A percentile compares a stretch with the other conserved stretches of the same genome.
phyloP scores from a whole-genome alignment of 164 flowering plant species.

The Magnolia changhungtana region DNA sequence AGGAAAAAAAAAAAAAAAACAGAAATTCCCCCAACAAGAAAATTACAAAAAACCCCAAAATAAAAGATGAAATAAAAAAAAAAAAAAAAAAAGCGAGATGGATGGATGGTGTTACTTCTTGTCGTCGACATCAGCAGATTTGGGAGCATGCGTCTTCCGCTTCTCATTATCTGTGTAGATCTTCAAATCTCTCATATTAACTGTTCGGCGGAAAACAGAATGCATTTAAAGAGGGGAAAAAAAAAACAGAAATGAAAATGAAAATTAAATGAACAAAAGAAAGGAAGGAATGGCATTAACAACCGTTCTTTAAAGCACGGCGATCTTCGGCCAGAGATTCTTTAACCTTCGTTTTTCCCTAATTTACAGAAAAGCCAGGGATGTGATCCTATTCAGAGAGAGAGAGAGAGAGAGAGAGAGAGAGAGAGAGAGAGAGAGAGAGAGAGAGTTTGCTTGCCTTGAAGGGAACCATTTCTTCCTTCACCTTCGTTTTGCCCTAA shows the following conservation, averaged over 20 bases:
- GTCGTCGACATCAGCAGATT: slow-evolving; percentile 5
- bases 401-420: too few relatives aligned
- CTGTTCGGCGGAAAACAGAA: slow-evolving; percentile 17
- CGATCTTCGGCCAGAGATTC: slow-evolving; percentile 12
- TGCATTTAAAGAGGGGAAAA: too few relatives aligned
- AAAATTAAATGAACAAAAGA: not conserved
- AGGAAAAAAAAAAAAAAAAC: not conserved
- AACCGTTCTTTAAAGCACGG: slow-evolving; percentile 14
- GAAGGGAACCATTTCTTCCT: too few relatives aligned
- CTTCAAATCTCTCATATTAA: slow-evolving; percentile 31
- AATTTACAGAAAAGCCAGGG: slow-evolving; percentile 8
- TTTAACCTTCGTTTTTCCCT: slow-evolving; percentile 18
- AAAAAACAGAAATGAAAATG: not conserved
- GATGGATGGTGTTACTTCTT: slow-evolving; percentile 13
- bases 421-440: too few relatives aligned
- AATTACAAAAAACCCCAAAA: not conserved
- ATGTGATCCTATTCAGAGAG: too few relatives aligned
- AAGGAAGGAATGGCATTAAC: not conserved
- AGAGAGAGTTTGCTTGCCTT: too few relatives aligned
- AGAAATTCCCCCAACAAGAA: not conserved
- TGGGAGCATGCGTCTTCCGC: slow-evolving; percentile 10
- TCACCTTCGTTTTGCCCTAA: too few relatives aligned
- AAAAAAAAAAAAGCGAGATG: not conserved
- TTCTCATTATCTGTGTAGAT: slow-evolving; percentile 35
- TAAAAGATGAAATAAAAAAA: not conserved